Conservation (phyloP, 129 eudicot genomes). For the Artemisia tridentata region DNA sequence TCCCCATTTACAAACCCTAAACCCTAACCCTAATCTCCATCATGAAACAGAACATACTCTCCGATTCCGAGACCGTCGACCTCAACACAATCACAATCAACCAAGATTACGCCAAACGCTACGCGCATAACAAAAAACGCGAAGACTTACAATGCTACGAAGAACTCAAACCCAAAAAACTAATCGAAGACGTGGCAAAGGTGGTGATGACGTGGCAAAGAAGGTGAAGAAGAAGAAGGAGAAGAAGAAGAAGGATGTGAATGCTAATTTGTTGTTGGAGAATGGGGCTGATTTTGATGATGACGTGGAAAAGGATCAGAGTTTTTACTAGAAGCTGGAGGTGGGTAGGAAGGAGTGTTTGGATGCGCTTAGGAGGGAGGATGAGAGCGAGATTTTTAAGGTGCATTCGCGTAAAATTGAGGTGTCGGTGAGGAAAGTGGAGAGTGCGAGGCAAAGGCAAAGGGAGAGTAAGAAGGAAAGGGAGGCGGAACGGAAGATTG, state of each 20-base stretch:
- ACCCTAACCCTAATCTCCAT: too few relatives aligned
- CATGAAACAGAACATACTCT: too few relatives aligned
- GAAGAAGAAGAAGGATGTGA: background rate
- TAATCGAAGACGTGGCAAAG: background rate
- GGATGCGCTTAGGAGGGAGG: conserved; percentile 36
- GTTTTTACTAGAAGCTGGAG: background rate
- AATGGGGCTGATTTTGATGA: background rate
- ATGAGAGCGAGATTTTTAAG: conserved; percentile 52
- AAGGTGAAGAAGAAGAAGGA: background rate
- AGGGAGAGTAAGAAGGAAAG: conserved; percentile 88
- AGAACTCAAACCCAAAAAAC: background rate
- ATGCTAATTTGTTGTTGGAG: background rate
- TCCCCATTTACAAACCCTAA: too few relatives aligned
- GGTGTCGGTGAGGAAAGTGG: conserved; percentile 85
- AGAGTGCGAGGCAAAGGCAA: conserved; percentile 65
- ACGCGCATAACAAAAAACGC: background rate
- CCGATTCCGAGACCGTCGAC: background rate
- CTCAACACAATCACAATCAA: background rate
- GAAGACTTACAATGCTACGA: background rate
- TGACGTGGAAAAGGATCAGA: background rate
- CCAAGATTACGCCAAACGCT: background rate
- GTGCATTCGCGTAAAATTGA: conserved; percentile 60
- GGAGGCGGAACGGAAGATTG: conserved; percentile 56
- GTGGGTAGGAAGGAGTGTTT: conserved; percentile 50
- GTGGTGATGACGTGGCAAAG: background rate